These are phyloP conservation scores for Leccinum ochraceum DNA, from an alignment of 768 basidiomycete species.

Conservation along the genomic window DNA sequence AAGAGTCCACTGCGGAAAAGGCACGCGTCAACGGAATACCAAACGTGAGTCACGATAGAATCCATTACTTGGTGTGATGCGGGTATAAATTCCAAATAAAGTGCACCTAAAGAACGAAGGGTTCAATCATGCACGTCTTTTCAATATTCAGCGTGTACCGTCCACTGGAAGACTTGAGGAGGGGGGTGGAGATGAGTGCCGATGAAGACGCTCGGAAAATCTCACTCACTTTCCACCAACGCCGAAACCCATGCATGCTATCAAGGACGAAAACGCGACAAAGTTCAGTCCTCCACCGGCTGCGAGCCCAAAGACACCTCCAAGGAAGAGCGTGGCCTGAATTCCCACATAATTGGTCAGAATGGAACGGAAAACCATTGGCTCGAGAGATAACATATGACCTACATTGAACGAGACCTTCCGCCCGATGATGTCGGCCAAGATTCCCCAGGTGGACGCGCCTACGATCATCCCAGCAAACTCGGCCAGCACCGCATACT, in stretches of 20 bases:
- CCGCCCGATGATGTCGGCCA: slow-evolving; percentile 51
- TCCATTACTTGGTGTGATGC: slow-evolving; percentile 37
- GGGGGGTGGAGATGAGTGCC: slow-evolving; percentile 9
- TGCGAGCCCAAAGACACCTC: slow-evolving; percentile 52
- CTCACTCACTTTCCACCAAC: slow-evolving; percentile 51
- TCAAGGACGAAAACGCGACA: slow-evolving; percentile 44
- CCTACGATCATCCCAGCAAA: slow-evolving; percentile 52
- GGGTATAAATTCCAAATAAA: slow-evolving; percentile 48
- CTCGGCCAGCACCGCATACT: slow-evolving; percentile 47
- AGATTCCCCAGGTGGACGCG: slow-evolving; percentile 48
- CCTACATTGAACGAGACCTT: slow-evolving; percentile 44
- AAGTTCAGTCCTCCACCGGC: slow-evolving; percentile 49
- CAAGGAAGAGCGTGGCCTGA: slow-evolving; percentile 37
- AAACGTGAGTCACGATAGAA: slow-evolving; percentile 1
- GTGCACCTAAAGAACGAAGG: slow-evolving; percentile 35
- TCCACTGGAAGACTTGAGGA: slow-evolving; percentile 44
- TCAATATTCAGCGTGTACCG: slow-evolving; percentile 34
- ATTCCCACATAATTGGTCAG: not conserved
- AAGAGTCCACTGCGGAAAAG: slow-evolving; percentile 46
- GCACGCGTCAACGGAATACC: not conserved
- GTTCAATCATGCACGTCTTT: not conserved
- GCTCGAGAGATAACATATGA: not conserved
- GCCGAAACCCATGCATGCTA: slow-evolving; percentile 50
- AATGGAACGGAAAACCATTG: not conserved
- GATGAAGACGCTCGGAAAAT: slow-evolving; percentile 13